These are phyloP conservation scores for Oryza punctata DNA, from an alignment of 176 grass and related monocot genomes.

Conservation along the genomic window DNA sequence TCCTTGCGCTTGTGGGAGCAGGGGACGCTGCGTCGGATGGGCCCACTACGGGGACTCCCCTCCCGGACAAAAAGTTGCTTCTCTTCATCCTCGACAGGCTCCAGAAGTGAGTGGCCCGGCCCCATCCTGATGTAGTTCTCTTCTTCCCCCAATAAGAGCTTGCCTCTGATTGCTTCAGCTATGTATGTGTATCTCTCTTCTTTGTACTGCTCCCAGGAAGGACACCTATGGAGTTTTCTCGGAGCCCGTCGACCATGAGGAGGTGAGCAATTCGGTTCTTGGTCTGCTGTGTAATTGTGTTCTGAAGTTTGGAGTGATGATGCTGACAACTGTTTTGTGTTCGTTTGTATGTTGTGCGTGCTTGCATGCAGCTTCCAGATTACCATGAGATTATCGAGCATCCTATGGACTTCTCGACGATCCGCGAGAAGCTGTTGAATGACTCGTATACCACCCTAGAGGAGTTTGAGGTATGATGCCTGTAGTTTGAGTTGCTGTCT, in stretches of 20 bases:
- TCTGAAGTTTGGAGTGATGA: not conserved
- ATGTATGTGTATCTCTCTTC: constrained; percentile 24
- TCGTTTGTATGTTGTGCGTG: not conserved
- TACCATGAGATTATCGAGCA: constrained; percentile 66
- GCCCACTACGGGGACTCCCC: constrained; percentile 51
- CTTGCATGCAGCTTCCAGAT: constrained; percentile 70
- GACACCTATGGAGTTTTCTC: constrained; percentile 74
- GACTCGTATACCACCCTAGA: constrained; percentile 55
- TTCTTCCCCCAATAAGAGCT: constrained; percentile 14
- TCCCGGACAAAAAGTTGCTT: constrained; percentile 71
- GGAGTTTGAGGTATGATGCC: constrained; percentile 64
- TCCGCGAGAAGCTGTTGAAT: constrained; percentile 67
- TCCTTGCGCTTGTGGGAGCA: constrained; percentile 53
- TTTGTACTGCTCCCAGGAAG: constrained; percentile 60
- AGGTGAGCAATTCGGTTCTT: constrained; percentile 47
- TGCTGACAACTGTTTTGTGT: not conserved
- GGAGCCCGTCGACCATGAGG: constrained; percentile 66
- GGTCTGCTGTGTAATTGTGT: not conserved
- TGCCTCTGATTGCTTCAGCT: constrained; percentile 25
- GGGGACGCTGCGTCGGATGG: constrained; percentile 53
- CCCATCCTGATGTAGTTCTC: constrained; percentile 51
- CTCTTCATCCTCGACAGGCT: constrained; percentile 74
- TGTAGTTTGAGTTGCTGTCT: constrained; percentile 5
- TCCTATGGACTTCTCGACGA: constrained; percentile 73
- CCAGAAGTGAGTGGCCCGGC: constrained; percentile 67